Percentiles rank a stretch among this genome's conserved stretches.
These are phyloP conservation scores for Paracorniculantispora psalliotae DNA, from an alignment of 2,329 filamentous ascomycete genomes.

Conservation along the genomic window DNA sequence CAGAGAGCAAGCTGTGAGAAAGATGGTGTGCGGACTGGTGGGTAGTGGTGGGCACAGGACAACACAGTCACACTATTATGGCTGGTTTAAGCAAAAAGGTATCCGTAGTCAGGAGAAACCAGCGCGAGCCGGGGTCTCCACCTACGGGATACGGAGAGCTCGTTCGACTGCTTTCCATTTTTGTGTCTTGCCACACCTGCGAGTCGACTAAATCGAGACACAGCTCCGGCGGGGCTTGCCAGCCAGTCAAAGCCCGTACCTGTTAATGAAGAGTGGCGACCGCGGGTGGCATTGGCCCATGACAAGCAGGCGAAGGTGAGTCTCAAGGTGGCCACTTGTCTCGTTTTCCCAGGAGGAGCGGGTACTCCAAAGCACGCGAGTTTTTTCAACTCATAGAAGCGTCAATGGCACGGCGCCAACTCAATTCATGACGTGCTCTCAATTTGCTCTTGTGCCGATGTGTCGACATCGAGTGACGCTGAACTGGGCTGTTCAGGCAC, in stretches of 20 bases:
- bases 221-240: not conserved
- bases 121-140: not conserved
- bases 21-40: not conserved
- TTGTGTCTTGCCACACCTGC: slow-evolving; percentile 2
- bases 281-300: not conserved
- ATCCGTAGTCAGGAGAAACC: not conserved
- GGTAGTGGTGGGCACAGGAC: not conserved
- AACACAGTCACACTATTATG: not conserved
- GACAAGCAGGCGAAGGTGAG: not conserved
- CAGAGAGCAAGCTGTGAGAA: not conserved
- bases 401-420: not conserved
- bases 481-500: not conserved
- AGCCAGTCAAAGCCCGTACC: not conserved
- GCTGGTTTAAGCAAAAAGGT: not conserved
- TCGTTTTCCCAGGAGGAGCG: too few relatives aligned
- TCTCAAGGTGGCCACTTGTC: too few relatives aligned
- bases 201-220: slow-evolving; percentile 2
- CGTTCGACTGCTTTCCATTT: slow-evolving; percentile 1
- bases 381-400: not conserved
- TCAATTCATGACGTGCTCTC: not conserved
- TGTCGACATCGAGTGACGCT: not conserved
- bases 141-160: slow-evolving; percentile 5
- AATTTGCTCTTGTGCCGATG: not conserved
- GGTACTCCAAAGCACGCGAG: not conserved
- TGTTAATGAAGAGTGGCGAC: not conserved